Base-by-base conservation (phyloP, 305 asterid species). In the Plantago coronopus region DNA sequence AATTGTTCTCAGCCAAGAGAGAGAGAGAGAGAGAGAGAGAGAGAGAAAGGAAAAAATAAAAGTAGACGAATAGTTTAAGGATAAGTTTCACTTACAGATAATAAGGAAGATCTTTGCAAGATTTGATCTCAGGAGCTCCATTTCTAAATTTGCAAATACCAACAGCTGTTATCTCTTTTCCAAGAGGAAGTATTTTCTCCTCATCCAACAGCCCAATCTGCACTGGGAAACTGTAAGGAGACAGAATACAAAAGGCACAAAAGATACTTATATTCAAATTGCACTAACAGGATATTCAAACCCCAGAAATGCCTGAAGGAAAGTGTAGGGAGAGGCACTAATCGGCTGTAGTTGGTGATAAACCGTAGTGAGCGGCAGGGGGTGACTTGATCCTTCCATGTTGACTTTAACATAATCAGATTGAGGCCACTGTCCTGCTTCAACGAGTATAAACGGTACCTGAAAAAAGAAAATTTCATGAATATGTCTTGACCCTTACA, bases 121-220 rank as follows among this genome's bases (percentile, higher is more conserved):
- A 81, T 69, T 72, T 83, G 38, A 93, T 84, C 69, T 85, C 91
- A 61, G 77, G 83, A 69, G 59, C 57, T 72, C 91, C 96, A 68
- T 85, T 60, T 62, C 75, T 85, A 25, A 76, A 66, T 58, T 74
- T 78, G 80, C 83, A 87, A 63, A 78, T 65, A 62, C 99, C 99
- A 72, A 89, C 79, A 44, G 88, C 95, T 19, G 94, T 85, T 65
- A 93, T 65, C 63, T 87, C 85, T 76, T 87, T 89, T 66, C 94
- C 91, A 61, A 81, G 77, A 38, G 96, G 90, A 59, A 93, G 91
- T 70, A 89, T 81, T 76, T 93, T 85, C 81, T 89, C 97, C 70
- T 89, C 94, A 23, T 89, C 79, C 38, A 93, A 83, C 72, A 89
- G 66, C 63, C 91, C 97, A 76, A 93, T 86, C 99, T 93, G 82